Percentiles rank a stretch among this genome's conserved stretches.
These are phyloP conservation scores for Vigna mungo DNA, from an alignment of 306 rosid genomes.

Conservation along the genomic window DNA sequence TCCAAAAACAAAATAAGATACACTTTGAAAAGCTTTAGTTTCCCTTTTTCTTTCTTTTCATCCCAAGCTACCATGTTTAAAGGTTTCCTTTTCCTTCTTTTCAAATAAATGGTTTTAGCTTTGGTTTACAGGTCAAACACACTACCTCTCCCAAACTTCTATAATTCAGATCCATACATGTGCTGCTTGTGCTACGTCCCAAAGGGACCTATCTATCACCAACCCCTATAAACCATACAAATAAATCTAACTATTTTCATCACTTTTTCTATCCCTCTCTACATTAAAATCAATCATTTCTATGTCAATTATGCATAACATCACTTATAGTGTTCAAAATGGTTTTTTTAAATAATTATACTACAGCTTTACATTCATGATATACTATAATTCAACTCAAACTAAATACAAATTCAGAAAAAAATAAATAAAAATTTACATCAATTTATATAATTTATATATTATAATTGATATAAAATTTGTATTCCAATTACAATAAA, in stretches of 20 bases:
- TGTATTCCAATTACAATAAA: too few species aligned
- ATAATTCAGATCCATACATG: constrained; percentile 27
- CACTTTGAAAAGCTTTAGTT: constrained; percentile 61
- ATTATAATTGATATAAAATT: too few species aligned
- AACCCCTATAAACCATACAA: background rate
- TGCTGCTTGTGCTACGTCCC: constrained; percentile 38
- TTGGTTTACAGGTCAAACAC: constrained; percentile 60
- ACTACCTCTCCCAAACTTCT: constrained; percentile 36
- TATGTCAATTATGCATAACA: too few species aligned
- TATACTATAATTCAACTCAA: too few species aligned
- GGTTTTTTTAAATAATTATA: too few species aligned
- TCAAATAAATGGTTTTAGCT: constrained; percentile 48
- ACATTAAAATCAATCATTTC: too few species aligned
- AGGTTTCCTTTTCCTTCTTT: constrained; percentile 48
- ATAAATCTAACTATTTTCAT: background rate
- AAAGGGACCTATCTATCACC: background rate
- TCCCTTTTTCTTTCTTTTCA: constrained; percentile 51
- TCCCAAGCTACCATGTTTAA: constrained; percentile 58
- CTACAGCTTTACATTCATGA: too few species aligned
- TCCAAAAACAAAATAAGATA: constrained; percentile 66
- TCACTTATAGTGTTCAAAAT: too few species aligned
- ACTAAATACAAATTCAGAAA: too few species aligned
- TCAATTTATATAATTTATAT: too few species aligned
- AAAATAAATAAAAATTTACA: too few species aligned
- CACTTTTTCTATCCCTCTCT: background rate